A percentile compares a stretch with the other conserved stretches of the same genome.
Evolutionary conservation across 1,284 basidiomycete species (phyloP).

Genomic region (Ceratobasidium theobromae): DNA sequence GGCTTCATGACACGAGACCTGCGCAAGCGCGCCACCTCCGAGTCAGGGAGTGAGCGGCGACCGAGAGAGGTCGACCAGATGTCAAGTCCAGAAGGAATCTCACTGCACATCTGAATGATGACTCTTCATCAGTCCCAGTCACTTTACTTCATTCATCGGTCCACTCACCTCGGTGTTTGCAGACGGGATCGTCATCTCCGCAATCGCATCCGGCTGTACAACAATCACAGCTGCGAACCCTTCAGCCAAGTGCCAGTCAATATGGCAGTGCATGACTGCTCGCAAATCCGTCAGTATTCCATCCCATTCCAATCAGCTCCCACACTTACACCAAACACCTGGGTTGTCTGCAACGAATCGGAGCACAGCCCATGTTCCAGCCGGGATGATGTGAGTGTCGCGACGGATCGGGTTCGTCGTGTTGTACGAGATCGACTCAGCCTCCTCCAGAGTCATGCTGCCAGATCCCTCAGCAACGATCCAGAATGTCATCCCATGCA

Average conservation of each 20-base stretch:
- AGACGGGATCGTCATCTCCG: constrained; percentile 12
- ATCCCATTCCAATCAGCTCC: too few relatives aligned
- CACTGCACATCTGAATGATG: constrained; percentile 4
- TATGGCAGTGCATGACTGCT: constrained; percentile 13
- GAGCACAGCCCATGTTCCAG: constrained; percentile 39
- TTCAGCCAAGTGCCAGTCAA: constrained; percentile 23
- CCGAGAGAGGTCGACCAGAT: constrained; percentile 10
- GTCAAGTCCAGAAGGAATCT: constrained; percentile 14
- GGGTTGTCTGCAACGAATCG: constrained; percentile 41
- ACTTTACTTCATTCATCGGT: neutral
- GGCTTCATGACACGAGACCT: neutral
- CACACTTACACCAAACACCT: constrained; percentile 31
- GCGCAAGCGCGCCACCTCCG: too few relatives aligned
- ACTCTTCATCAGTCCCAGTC: neutral
- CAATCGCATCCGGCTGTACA: constrained; percentile 14
- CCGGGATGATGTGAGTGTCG: constrained; percentile 40
- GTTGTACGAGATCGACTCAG: constrained; percentile 35
- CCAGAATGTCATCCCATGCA: constrained; percentile 41
- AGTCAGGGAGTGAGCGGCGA: constrained; percentile 9
- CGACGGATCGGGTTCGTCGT: constrained; percentile 40
- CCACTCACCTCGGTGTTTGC: constrained; percentile 3
- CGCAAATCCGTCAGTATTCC: neutral
- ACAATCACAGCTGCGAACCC: constrained; percentile 20
- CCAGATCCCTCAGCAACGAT: constrained; percentile 40
- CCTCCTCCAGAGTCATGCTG: constrained; percentile 18